Evolutionary conservation across 148 eudicot genomes (phyloP).

Genomic region (Rhododendron kiyosumense): DNA sequence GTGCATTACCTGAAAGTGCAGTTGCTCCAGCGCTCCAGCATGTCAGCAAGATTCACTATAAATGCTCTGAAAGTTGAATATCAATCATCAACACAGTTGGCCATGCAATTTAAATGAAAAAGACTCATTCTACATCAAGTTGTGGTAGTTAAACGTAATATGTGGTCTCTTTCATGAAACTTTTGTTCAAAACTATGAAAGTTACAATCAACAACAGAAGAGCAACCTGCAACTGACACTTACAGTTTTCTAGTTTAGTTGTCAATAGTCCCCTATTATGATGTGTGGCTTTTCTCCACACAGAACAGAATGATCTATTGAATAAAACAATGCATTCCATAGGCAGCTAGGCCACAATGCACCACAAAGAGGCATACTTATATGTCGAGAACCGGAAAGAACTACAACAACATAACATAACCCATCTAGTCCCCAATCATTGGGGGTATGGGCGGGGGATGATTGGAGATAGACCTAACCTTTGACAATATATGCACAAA

Average conservation of each 20-base stretch:
- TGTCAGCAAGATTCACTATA: constrained; percentile 89
- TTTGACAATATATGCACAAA: too few relatives aligned
- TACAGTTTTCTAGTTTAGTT: not conserved
- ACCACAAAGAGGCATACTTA: not conserved
- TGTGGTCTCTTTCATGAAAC: not conserved
- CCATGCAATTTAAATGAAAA: not conserved
- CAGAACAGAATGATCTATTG: not conserved
- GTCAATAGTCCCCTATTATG: not conserved
- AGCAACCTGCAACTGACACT: not conserved
- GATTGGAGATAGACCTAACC: too few relatives aligned
- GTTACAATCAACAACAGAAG: not conserved
- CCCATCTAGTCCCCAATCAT: too few relatives aligned
- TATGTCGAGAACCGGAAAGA: not conserved
- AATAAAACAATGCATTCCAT: not conserved
- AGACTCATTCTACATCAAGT: not conserved
- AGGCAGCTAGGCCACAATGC: not conserved
- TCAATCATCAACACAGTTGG: constrained; percentile 4
- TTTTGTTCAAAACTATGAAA: not conserved
- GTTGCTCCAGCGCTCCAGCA: constrained; percentile 99
- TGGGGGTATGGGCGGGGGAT: too few relatives aligned
- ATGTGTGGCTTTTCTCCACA: not conserved
- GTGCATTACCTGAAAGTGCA: constrained; percentile 72
- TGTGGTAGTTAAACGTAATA: not conserved
- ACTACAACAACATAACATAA: too few relatives aligned
- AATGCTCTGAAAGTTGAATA: constrained; percentile 56